phyloP scores from a whole-genome alignment of 2,329 filamentous ascomycete species.

The Xylariomycetidae sp. region DNA sequence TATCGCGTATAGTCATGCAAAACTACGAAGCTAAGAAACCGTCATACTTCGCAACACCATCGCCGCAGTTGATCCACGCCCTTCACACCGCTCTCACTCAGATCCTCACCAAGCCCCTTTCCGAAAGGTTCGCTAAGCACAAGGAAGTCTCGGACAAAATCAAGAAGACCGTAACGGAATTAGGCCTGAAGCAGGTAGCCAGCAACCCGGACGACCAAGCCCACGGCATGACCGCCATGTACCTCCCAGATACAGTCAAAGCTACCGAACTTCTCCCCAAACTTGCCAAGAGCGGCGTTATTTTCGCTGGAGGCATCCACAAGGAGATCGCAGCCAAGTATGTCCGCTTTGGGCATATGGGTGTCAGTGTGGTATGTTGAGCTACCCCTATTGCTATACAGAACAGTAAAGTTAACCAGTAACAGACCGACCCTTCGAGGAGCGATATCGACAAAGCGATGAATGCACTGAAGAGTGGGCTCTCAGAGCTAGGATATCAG shows the following conservation, averaged over 20 bases:
- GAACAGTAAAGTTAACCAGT: conserved; percentile 14
- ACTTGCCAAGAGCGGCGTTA: conserved; percentile 78
- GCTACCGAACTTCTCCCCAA: conserved; percentile 80
- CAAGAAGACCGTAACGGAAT: conserved; percentile 74
- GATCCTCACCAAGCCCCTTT: conserved; percentile 74
- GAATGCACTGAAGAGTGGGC: conserved; percentile 66
- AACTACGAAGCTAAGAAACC: conserved; percentile 98
- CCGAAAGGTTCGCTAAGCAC: conserved; percentile 80
- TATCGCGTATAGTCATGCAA: conserved; percentile 71
- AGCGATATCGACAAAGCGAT: conserved; percentile 83
- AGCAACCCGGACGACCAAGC: conserved; percentile 84
- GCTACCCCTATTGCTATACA: conserved; percentile 2
- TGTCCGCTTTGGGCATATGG: conserved; percentile 96
- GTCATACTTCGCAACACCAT: conserved; percentile 95
- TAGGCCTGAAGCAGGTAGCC: conserved; percentile 86
- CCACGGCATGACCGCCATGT: conserved; percentile 97
- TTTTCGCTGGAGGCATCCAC: conserved; percentile 94
- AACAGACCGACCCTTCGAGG: conserved; percentile 67
- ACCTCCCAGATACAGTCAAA: conserved; percentile 78
- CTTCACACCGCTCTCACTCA: conserved; percentile 85
- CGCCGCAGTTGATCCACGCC: conserved; percentile 88
- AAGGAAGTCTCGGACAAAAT: conserved; percentile 74
- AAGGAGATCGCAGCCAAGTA: conserved; percentile 94
- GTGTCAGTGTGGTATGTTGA: conserved; percentile 71
- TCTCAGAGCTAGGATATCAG: conserved; percentile 68